A percentile compares a stretch with the other conserved stretches of the same genome.
Evolutionary conservation across 2,329 filamentous ascomycete genomes (phyloP).

Genomic region (Harringtonia lauricola): DNA sequence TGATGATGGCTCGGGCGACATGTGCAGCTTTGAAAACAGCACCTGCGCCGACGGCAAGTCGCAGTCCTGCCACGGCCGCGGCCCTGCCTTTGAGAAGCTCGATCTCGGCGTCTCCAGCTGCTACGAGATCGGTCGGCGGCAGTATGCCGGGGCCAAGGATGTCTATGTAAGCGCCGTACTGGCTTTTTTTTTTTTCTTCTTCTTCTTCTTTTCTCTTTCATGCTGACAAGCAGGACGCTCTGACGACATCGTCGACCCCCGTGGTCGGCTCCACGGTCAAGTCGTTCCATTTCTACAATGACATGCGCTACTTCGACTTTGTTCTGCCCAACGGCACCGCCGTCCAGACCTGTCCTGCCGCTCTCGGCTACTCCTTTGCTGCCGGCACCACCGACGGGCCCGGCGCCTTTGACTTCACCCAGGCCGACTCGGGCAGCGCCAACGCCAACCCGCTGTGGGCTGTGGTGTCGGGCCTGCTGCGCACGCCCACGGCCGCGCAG

Average conservation of each 20-base stretch:
- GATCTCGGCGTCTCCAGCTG: slow-evolving; percentile 65
- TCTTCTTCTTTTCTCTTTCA: not conserved
- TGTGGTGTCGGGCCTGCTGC: slow-evolving; percentile 58
- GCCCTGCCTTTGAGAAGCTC: slow-evolving; percentile 54
- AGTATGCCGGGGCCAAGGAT: slow-evolving; percentile 47
- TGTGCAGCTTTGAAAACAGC: slow-evolving; percentile 70
- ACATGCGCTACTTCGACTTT: slow-evolving; percentile 70
- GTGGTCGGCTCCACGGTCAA: slow-evolving; percentile 58
- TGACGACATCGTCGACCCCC: slow-evolving; percentile 33
- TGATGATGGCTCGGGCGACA: slow-evolving; percentile 65
- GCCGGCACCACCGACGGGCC: slow-evolving; percentile 88
- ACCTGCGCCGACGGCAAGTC: slow-evolving; percentile 64
- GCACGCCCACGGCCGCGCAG: slow-evolving; percentile 58
- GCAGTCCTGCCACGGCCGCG: slow-evolving; percentile 62
- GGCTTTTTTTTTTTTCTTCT: not conserved
- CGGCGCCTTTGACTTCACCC: slow-evolving; percentile 84
- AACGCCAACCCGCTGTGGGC: slow-evolving; percentile 68
- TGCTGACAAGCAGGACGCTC: slow-evolving; percentile 44
- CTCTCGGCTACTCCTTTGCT: slow-evolving; percentile 84
- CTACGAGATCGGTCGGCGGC: slow-evolving; percentile 65
- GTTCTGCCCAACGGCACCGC: slow-evolving; percentile 56
- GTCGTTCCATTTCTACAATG: slow-evolving; percentile 74
- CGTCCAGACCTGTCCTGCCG: slow-evolving; percentile 71
- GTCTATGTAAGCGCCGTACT: slow-evolving; percentile 22
- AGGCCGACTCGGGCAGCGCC: slow-evolving; percentile 62